Percentiles rank a stretch among this genome's conserved stretches.
Evolutionary conservation across 805 yeast genomes (phyloP).

Genomic region (Kodamaea neixiangensis): DNA sequence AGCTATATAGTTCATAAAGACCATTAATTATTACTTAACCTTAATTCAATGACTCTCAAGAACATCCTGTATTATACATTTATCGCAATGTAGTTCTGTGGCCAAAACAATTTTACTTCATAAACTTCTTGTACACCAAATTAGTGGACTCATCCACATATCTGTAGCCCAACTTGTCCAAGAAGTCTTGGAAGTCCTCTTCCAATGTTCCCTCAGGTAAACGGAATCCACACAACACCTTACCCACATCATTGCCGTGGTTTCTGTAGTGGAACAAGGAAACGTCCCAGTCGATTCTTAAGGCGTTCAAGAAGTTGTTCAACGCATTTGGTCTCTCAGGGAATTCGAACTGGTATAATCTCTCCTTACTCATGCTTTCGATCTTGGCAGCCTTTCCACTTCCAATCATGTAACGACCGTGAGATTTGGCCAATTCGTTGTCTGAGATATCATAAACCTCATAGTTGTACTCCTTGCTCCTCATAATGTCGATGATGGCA

Average conservation of each 20-base stretch:
- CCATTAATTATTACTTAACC: no score
- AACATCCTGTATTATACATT: background rate
- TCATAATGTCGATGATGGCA: conserved; percentile 60
- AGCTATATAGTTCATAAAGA: no score
- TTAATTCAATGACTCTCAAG: background rate
- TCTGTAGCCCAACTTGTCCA: conserved; percentile 72
- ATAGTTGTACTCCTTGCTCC: conserved; percentile 59
- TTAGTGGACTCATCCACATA: conserved; percentile 83
- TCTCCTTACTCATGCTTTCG: conserved; percentile 58
- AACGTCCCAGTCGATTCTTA: conserved; percentile 84
- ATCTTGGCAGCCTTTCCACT: conserved; percentile 58
- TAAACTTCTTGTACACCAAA: conserved; percentile 78
- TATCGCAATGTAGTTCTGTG: background rate
- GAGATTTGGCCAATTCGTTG: conserved; percentile 93
- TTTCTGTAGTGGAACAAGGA: conserved; percentile 95
- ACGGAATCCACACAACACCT: conserved; percentile 85
- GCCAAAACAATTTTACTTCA: conserved; percentile 25
- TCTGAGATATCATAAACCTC: conserved; percentile 82
- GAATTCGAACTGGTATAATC: conserved; percentile 82
- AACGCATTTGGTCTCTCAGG: conserved; percentile 98
- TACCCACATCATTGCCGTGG: conserved; percentile 94
- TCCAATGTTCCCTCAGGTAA: conserved; percentile 71
- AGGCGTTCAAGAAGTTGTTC: conserved; percentile 68
- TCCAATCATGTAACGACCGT: conserved; percentile 95
- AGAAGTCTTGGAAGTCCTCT: conserved; percentile 64